These are phyloP conservation scores for Mycena albidolilacea DNA, from an alignment of 768 basidiomycete species.

Conservation along the genomic window DNA sequence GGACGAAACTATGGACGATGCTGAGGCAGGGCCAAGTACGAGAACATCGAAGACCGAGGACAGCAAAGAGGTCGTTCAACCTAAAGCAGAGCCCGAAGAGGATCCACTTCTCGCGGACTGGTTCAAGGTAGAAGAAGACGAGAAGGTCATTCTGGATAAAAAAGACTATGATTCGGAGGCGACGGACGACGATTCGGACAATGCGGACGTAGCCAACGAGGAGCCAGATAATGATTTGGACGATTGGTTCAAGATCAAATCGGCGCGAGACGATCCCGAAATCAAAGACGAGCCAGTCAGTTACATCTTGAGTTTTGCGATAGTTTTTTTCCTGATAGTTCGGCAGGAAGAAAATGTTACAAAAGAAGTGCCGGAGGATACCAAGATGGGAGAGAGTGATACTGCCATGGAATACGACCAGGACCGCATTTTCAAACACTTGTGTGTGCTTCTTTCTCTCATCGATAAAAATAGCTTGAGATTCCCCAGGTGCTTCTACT, in stretches of 20 bases:
- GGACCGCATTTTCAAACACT: slow-evolving; percentile 83
- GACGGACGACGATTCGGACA: slow-evolving; percentile 80
- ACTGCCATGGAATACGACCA: slow-evolving; percentile 85
- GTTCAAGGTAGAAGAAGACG: slow-evolving; percentile 67
- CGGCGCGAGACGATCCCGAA: slow-evolving; percentile 29
- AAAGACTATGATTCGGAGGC: slow-evolving; percentile 64
- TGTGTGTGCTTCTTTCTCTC: slow-evolving; percentile 62
- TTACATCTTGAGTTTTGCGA: not conserved
- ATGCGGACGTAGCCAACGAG: slow-evolving; percentile 67
- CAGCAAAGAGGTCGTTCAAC: slow-evolving; percentile 41
- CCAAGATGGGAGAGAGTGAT: slow-evolving; percentile 81
- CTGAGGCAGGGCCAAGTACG: slow-evolving; percentile 42
- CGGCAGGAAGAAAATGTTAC: slow-evolving; percentile 42
- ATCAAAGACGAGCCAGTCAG: slow-evolving; percentile 27
- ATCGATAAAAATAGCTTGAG: slow-evolving; percentile 19
- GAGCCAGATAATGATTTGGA: slow-evolving; percentile 49
- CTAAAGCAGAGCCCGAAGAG: slow-evolving; percentile 49
- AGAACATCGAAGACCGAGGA: slow-evolving; percentile 41
- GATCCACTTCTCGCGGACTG: slow-evolving; percentile 72
- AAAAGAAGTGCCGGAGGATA: slow-evolving; percentile 50
- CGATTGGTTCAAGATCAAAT: slow-evolving; percentile 58
- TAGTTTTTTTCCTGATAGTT: not conserved
- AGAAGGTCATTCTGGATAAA: slow-evolving; percentile 44
- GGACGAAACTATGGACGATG: slow-evolving; percentile 42
- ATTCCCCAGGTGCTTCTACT: slow-evolving; percentile 81